A percentile compares a stretch with the other conserved stretches of the same genome.
Evolutionary conservation across 2,329 filamentous ascomycete species (phyloP).

Genomic region (Piedraia hortae): DNA sequence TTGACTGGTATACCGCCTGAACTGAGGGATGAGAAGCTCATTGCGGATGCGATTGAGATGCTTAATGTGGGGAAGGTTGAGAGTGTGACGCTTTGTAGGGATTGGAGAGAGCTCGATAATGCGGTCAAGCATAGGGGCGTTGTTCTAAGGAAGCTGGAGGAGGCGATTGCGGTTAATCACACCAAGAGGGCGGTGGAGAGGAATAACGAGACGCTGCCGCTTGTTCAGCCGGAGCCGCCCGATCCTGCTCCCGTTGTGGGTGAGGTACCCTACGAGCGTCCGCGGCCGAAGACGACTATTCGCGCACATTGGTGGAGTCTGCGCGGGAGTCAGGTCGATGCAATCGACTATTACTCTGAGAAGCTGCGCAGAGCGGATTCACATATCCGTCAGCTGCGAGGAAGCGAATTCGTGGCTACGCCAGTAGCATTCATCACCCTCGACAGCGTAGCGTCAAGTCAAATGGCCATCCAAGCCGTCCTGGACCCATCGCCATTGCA

Average conservation of each 20-base stretch:
- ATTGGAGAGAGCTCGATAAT: slow-evolving; percentile 62
- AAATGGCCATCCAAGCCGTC: slow-evolving; percentile 89
- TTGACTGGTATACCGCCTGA: slow-evolving; percentile 65
- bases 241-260: slow-evolving; percentile 15
- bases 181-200: slow-evolving; percentile 26
- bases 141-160: slow-evolving; percentile 47
- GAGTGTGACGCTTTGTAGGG: slow-evolving; percentile 55
- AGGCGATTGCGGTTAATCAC: slow-evolving; percentile 56
- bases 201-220: slow-evolving; percentile 21
- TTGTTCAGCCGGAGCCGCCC: slow-evolving; percentile 20
- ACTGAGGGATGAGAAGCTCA: slow-evolving; percentile 51
- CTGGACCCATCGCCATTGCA: slow-evolving; percentile 73
- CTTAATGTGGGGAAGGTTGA: slow-evolving; percentile 77
- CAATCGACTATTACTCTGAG: slow-evolving; percentile 84
- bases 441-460: slow-evolving; percentile 72
- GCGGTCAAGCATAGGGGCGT: slow-evolving; percentile 39
- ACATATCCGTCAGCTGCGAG: slow-evolving; percentile 39
- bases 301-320: slow-evolving; percentile 55
- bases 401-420: slow-evolving; percentile 48
- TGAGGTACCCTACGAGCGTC: slow-evolving; percentile 18
- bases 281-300: slow-evolving; percentile 41
- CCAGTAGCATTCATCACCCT: slow-evolving; percentile 89
- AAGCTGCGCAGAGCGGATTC: slow-evolving; percentile 55
- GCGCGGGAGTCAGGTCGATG: slow-evolving; percentile 48
- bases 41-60: slow-evolving; percentile 67